These are phyloP conservation scores for Candida incommunis DNA, from an alignment of 805 yeast species.

Conservation along the genomic window DNA sequence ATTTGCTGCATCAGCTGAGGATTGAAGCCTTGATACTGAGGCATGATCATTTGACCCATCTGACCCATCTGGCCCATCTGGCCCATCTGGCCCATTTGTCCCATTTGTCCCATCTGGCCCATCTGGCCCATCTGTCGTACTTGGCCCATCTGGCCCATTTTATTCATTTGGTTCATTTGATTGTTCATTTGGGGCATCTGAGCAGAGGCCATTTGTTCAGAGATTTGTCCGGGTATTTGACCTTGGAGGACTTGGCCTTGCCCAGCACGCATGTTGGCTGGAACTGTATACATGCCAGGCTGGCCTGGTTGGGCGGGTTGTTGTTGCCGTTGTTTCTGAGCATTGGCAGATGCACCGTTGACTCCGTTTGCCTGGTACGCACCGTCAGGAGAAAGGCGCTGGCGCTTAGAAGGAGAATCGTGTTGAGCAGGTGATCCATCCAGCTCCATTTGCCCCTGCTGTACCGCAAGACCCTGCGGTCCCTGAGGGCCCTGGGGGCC, in stretches of 20 bases:
- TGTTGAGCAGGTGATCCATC: not conserved
- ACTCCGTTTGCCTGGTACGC: not conserved
- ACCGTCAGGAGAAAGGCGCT: not conserved
- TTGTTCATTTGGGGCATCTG: not conserved
- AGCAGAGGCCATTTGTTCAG: not conserved
- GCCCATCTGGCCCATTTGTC: slow-evolving; percentile 1
- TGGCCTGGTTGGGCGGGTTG: not conserved
- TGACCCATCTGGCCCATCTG: slow-evolving; percentile 3
- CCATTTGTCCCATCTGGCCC: not conserved
- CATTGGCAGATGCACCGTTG: not conserved
- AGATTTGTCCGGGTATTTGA: not conserved
- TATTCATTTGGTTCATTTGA: not conserved
- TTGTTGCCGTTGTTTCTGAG: not conserved
- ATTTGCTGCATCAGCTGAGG: not conserved
- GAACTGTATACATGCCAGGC: not conserved
- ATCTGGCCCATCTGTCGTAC: not conserved
- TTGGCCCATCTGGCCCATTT: not conserved
- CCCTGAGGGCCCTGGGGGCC: not conserved
- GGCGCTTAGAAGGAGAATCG: slow-evolving; percentile 1
- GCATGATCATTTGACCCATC: slow-evolving; percentile 1
- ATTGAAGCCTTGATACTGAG: not conserved
- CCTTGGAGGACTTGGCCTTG: not conserved
- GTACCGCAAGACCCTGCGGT: not conserved
- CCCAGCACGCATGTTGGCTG: not conserved
- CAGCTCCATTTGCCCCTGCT: not conserved